phyloP scores from a whole-genome alignment of 129 eudicot genomes.

The Logfia minima region DNA sequence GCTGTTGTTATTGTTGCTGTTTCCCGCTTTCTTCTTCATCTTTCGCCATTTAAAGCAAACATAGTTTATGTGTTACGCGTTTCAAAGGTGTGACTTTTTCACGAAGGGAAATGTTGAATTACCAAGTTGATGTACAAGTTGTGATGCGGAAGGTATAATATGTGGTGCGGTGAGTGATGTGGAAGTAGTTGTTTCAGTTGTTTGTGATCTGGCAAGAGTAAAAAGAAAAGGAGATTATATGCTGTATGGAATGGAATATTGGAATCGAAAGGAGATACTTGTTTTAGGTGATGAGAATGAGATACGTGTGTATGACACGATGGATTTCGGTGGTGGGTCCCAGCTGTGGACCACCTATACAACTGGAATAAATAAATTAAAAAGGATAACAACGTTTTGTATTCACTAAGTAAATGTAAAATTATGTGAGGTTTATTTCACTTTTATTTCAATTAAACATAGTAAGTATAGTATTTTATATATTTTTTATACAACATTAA shows the following conservation, averaged over 20 bases:
- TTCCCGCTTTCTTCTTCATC: conserved; percentile 39
- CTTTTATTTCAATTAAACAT: too few species aligned
- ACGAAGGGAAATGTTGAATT: neutral
- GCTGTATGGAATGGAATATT: conserved; percentile 17
- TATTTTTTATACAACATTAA: too few species aligned
- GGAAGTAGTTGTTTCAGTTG: neutral
- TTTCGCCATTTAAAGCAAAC: conserved; percentile 41
- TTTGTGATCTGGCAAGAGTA: conserved; percentile 21
- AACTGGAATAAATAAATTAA: neutral
- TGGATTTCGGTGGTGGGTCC: conserved; percentile 32
- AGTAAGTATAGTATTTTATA: too few species aligned
- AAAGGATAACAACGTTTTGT: neutral
- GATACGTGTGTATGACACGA: conserved; percentile 36
- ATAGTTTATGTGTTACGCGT: conserved; percentile 31
- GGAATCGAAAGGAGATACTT: conserved; percentile 35
- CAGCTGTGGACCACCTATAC: conserved; percentile 6
- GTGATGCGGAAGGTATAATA: neutral
- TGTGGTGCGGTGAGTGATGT: neutral
- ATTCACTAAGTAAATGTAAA: neutral
- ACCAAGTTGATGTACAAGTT: conserved; percentile 15
- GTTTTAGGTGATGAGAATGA: conserved; percentile 19
- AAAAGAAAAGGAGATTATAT: neutral
- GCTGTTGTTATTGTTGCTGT: conserved; percentile 22
- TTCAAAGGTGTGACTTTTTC: conserved; percentile 11
- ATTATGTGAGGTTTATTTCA: too few species aligned